Evolutionary conservation across 345 rosid genomes (phyloP).

Genomic region (Streptanthus diversifolius): DNA sequence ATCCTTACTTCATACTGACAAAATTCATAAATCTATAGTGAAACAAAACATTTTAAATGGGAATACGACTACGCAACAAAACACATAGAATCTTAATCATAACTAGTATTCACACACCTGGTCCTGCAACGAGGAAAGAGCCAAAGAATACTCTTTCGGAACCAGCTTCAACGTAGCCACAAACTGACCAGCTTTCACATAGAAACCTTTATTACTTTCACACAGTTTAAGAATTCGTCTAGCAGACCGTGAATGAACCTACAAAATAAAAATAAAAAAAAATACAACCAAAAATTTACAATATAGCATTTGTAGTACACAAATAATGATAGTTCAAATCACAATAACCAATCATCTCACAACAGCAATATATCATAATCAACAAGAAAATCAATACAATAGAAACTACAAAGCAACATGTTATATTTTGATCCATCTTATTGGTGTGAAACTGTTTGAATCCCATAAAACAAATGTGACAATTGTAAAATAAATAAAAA

Average conservation of each 20-base stretch:
- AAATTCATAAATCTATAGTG: not conserved
- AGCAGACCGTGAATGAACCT: conserved; percentile 87
- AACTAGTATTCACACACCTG: conserved; percentile 48
- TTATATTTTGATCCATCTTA: not conserved
- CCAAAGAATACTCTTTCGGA: conserved; percentile 65
- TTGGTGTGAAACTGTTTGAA: not conserved
- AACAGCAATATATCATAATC: not conserved
- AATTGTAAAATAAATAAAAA: too few relatives aligned
- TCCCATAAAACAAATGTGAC: too few relatives aligned
- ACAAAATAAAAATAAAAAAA: not conserved
- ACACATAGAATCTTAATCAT: not conserved
- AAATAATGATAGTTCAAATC: not conserved
- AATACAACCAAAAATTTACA: not conserved
- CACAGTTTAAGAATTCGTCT: conserved; percentile 59
- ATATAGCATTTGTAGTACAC: not conserved
- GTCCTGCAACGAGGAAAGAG: conserved; percentile 75
- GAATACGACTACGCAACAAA: not conserved
- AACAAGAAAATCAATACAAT: not conserved
- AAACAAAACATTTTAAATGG: not conserved
- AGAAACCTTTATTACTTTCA: conserved; percentile 79
- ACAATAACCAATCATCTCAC: not conserved
- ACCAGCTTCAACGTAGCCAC: conserved; percentile 71
- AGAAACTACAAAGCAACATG: not conserved
- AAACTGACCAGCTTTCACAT: conserved; percentile 89
- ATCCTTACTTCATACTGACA: not conserved